phyloP scores from a whole-genome alignment of 148 eudicot species.

The Pharnaceum exiguum region DNA sequence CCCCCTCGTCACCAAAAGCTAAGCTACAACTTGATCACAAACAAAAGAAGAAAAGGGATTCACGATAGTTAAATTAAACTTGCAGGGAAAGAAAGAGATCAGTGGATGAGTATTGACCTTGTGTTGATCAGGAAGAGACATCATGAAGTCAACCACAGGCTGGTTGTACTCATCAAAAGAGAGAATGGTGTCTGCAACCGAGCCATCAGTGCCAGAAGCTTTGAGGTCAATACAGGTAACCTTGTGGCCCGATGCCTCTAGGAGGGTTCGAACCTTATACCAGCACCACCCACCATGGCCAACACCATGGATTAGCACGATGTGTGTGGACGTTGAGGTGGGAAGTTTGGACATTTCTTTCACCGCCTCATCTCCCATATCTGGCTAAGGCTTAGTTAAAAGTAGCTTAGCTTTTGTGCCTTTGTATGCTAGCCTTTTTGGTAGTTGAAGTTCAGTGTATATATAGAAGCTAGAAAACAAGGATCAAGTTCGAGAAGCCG shows the following conservation, averaged over 20 bases:
- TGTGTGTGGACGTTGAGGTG: slow-evolving; percentile 29
- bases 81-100: neutral
- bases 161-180: slow-evolving; percentile 61
- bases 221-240: slow-evolving; percentile 72
- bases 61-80: neutral
- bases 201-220: slow-evolving; percentile 50
- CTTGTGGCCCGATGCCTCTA: slow-evolving; percentile 55
- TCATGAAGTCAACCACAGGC: slow-evolving; percentile 55
- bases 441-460: no score
- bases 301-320: slow-evolving; percentile 70
- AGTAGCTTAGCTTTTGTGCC: no score
- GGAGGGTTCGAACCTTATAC: slow-evolving; percentile 60
- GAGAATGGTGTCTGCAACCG: slow-evolving; percentile 33
- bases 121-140: slow-evolving; percentile 41
- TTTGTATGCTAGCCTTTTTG: no score
- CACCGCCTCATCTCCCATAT: slow-evolving; percentile 24
- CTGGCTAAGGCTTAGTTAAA: no score
- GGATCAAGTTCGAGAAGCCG: no score
- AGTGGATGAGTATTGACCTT: slow-evolving; percentile 46
- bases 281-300: slow-evolving; percentile 86
- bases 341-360: slow-evolving; percentile 17
- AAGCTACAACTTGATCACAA: no score
- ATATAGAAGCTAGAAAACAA: no score
- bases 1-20: neutral
- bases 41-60: neutral